Percentiles rank a stretch among this genome's conserved stretches.
These are phyloP conservation scores for Dryas drummondii DNA, from an alignment of 306 rosid genomes.

Conservation along the genomic window DNA sequence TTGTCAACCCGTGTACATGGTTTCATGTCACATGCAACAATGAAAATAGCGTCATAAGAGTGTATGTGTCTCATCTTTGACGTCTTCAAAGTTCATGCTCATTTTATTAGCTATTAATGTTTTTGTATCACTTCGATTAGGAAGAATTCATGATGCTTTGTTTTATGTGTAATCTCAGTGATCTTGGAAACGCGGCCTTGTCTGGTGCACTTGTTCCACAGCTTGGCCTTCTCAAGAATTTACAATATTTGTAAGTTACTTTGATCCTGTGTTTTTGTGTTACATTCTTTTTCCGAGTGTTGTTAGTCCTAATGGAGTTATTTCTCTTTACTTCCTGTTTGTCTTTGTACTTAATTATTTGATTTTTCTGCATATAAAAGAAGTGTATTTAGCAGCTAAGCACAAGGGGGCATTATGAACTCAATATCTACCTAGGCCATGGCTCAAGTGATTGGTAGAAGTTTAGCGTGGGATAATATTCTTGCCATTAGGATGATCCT, in stretches of 20 bases:
- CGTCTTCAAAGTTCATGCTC: conserved; percentile 8
- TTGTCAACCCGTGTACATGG: conserved; percentile 98
- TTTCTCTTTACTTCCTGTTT: not conserved
- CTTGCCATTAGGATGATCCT: not conserved
- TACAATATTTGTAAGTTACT: conserved; percentile 86
- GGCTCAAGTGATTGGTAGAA: not conserved
- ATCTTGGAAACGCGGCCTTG: conserved; percentile 94
- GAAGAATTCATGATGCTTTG: conserved; percentile 25
- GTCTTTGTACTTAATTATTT: not conserved
- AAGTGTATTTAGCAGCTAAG: not conserved
- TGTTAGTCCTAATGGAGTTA: not conserved
- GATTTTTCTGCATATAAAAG: not conserved
- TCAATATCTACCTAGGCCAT: not conserved
- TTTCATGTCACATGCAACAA: conserved; percentile 98
- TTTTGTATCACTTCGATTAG: conserved; percentile 5
- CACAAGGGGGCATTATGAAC: not conserved
- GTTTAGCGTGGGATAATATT: not conserved
- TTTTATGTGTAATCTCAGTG: conserved; percentile 52
- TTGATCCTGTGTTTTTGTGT: not conserved
- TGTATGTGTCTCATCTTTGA: conserved; percentile 54
- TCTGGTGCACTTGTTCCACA: conserved; percentile 95
- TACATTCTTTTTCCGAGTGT: not conserved
- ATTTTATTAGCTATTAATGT: conserved; percentile 10
- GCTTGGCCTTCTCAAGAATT: conserved; percentile 94
- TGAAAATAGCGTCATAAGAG: conserved; percentile 95